Evolutionary conservation across 2,329 filamentous ascomycete genomes (phyloP), one percentile per base, ranked within the genome.

Genomic region (Aspergillus tamarii): DNA sequence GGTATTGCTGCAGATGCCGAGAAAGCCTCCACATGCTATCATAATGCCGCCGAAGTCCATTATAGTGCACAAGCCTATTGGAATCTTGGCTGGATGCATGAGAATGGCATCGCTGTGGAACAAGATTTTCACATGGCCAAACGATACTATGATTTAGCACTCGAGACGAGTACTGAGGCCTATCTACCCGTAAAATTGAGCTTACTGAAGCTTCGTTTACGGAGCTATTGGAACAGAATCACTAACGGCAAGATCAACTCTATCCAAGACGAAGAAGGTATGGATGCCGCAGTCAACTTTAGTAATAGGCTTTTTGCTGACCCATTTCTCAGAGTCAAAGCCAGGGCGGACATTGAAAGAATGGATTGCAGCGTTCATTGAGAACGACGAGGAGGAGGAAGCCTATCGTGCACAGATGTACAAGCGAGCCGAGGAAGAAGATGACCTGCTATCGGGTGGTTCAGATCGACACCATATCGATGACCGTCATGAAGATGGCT

Each of bases 41-140:
- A 91, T 59, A 91, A 92, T 4, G 95, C 95, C 1, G 94, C 94
- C 0, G 95, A 99, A 74, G 93, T 91, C 64, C 89, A 94, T 70
- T 91, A 93, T 74, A 96, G 93, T 70, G 95, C 94, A 2, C 96
- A 99, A 79, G 95, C 96, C 16, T 88, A 97, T 62, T 99, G 93
- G 87, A 98, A 99, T 72, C 84, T 99, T 16, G 96, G 95, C 6
- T 99, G 95, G 95, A 98, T 99, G 94, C 93, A 99, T 74, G 95
- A 99, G 79, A 97, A 98, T 73, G 95, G 95, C 9, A 85, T 98
- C 57, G 93, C 94, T 2, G 87, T 98, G 23, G 90, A 91, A 60
- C 95, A 99, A 76, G 95, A 99, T 75, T 99, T 96, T 76, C 95
- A 99, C 74, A 88, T 99, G 62, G 95, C 96, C 2, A 99, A 99